These are phyloP conservation scores for Paecilomyces dactylethromorphus DNA, from an alignment of 2,329 filamentous ascomycete species.

Conservation along the genomic window DNA sequence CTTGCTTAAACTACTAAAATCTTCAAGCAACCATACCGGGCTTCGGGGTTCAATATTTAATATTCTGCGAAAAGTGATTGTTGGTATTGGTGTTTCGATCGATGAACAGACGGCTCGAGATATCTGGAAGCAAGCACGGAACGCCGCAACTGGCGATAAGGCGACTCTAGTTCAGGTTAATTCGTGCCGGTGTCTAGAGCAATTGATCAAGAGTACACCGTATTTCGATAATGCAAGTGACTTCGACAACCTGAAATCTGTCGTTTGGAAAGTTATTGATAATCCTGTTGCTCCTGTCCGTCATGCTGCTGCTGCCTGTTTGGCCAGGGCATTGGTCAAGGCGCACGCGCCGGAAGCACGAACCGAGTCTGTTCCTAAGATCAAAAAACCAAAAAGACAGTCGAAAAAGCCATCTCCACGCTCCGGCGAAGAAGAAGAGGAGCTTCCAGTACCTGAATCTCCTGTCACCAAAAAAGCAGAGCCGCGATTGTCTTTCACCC, in stretches of 20 bases:
- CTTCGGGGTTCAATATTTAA: constrained; percentile 71
- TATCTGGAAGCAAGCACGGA: constrained; percentile 86
- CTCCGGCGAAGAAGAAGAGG: constrained; percentile 61
- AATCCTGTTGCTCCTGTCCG: constrained; percentile 67
- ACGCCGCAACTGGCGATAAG: constrained; percentile 70
- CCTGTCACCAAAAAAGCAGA: constrained; percentile 66
- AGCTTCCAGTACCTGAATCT: constrained; percentile 67
- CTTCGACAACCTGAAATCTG: constrained; percentile 78
- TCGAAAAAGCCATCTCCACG: constrained; percentile 56
- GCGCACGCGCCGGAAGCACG: constrained; percentile 61
- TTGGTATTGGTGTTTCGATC: constrained; percentile 67
- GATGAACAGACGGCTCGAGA: constrained; percentile 84
- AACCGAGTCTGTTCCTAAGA: constrained; percentile 48
- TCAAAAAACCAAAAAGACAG: constrained; percentile 65
- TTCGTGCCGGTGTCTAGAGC: constrained; percentile 72
- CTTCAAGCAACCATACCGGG: constrained; percentile 71
- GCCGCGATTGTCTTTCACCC: constrained; percentile 62
- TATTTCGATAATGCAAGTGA: constrained; percentile 87
- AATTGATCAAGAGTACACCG: constrained; percentile 62
- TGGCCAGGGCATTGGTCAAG: constrained; percentile 77
- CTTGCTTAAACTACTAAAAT: constrained; percentile 73
- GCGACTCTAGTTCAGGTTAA: constrained; percentile 71
- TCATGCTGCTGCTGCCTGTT: constrained; percentile 77
- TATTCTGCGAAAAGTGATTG: constrained; percentile 67
- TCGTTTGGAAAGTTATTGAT: constrained; percentile 82